Conservation (phyloP, 371 early-diverging fungal species). For the Lichtheimia ramosa region DNA sequence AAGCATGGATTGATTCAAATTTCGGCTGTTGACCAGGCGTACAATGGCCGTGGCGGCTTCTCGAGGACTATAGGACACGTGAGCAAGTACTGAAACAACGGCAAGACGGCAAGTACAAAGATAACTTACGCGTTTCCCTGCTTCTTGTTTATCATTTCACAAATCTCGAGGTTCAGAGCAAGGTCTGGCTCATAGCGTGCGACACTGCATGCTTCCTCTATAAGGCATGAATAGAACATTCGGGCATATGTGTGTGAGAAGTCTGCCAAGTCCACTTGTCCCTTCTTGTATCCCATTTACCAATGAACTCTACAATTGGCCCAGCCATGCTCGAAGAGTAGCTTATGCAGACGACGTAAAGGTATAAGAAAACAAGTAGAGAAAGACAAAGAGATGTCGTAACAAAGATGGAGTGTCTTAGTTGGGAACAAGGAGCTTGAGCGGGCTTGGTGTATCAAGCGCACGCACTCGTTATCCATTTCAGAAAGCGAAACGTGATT, state of each 20-base stretch:
- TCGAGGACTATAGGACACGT: constrained; percentile 62
- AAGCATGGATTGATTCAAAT: constrained; percentile 70
- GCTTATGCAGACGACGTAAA: too few relatives aligned
- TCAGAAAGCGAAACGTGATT: too few relatives aligned
- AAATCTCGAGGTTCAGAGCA: constrained; percentile 87
- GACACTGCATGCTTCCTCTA: constrained; percentile 77
- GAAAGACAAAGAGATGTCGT: too few relatives aligned
- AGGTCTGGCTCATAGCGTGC: constrained; percentile 74
- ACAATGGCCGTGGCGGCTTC: constrained; percentile 88
- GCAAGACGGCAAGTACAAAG: not conserved
- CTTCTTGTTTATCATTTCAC: constrained; percentile 87
- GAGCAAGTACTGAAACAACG: not conserved
- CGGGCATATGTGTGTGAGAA: not conserved
- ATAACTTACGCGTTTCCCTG: constrained; percentile 73
- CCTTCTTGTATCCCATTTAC: constrained; percentile 2
- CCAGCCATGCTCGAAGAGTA: constrained; percentile 12
- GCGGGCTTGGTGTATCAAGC: too few relatives aligned
- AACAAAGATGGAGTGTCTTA: too few relatives aligned
- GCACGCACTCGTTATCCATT: too few relatives aligned
- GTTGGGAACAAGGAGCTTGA: too few relatives aligned
- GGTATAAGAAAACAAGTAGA: too few relatives aligned
- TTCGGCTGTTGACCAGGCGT: constrained; percentile 75
- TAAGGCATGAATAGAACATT: not conserved
- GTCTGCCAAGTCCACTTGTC: too few relatives aligned
- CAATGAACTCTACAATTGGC: constrained; percentile 26